Evolutionary conservation across 2,329 filamentous ascomycete genomes (phyloP).

Genomic region (Colletotrichum aenigma): DNA sequence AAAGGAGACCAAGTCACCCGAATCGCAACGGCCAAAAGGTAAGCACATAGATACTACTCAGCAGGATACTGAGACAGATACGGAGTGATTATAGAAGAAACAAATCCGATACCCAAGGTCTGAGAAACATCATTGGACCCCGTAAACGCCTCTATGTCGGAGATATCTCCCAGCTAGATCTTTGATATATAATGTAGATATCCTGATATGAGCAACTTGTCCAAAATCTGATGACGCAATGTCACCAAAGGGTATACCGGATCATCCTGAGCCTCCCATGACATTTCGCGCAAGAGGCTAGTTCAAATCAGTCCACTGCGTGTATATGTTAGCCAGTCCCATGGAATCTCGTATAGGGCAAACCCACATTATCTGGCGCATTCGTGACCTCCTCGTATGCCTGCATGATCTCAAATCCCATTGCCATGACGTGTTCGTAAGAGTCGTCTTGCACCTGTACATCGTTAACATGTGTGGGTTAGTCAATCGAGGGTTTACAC

Average conservation of each 20-base stretch:
- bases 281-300: background rate
- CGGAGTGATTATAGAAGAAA: background rate
- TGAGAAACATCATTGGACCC: background rate
- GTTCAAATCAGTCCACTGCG: constrained; percentile 19
- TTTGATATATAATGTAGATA: background rate
- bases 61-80: background rate
- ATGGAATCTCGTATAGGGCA: too few species aligned
- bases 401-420: constrained; percentile 82
- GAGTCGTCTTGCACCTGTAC: constrained; percentile 70
- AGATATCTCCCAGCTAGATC: background rate
- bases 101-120: background rate
- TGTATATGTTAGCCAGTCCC: background rate
- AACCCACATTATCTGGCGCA: constrained; percentile 59
- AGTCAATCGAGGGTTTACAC: constrained; percentile 37
- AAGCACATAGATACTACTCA: background rate
- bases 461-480: constrained; percentile 14
- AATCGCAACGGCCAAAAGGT: background rate
- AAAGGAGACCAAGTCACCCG: background rate
- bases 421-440: constrained; percentile 73
- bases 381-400: constrained; percentile 82
- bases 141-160: background rate
- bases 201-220: background rate
- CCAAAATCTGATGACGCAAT: background rate
- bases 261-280: background rate
- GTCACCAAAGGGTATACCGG: constrained; percentile 2